Percentiles rank a stretch among this genome's conserved stretches.
Conservation (phyloP, 106 monocot species). For the Apostasia ramifera region DNA sequence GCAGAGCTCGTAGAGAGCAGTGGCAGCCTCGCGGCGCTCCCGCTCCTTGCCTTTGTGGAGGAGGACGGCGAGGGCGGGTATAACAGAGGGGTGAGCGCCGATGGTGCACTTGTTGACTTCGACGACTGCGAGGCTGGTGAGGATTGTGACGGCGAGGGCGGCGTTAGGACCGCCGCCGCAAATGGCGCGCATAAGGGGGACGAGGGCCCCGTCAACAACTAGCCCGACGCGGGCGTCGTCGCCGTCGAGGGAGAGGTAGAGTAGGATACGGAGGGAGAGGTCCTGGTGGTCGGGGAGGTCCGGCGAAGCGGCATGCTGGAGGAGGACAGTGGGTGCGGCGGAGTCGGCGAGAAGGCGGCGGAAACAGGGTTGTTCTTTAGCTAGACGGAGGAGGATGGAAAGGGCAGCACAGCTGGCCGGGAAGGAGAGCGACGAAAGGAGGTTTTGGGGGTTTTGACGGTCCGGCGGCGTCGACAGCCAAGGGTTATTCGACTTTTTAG, state of each 20-base stretch:
- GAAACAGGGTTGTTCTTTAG: conserved; percentile 8
- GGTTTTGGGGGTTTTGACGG: neutral
- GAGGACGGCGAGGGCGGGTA: conserved; percentile 21
- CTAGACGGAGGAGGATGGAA: conserved; percentile 14
- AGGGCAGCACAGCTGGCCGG: conserved; percentile 13
- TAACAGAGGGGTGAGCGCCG: conserved; percentile 43
- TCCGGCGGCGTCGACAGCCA: neutral
- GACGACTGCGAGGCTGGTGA: conserved; percentile 55
- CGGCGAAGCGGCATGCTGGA: conserved; percentile 15
- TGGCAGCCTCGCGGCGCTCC: conserved; percentile 40
- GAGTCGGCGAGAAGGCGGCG: conserved; percentile 23
- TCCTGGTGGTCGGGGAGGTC: conserved; percentile 23
- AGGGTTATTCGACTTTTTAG: neutral
- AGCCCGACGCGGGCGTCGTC: conserved; percentile 61
- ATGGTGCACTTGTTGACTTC: conserved; percentile 68
- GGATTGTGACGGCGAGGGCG: conserved; percentile 40
- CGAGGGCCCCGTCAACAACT: conserved; percentile 54
- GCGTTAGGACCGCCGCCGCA: neutral
- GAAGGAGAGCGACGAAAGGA: neutral
- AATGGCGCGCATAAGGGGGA: conserved; percentile 18
- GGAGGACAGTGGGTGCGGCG: conserved; percentile 18
- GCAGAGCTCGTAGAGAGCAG: conserved; percentile 45
- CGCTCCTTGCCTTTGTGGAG: conserved; percentile 24
- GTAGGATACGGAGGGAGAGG: conserved; percentile 25
- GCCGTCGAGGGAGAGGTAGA: conserved; percentile 55